Evolutionary conservation across 495 filamentous ascomycete genomes (phyloP).

Genomic region (Trichoderma reesei): DNA sequence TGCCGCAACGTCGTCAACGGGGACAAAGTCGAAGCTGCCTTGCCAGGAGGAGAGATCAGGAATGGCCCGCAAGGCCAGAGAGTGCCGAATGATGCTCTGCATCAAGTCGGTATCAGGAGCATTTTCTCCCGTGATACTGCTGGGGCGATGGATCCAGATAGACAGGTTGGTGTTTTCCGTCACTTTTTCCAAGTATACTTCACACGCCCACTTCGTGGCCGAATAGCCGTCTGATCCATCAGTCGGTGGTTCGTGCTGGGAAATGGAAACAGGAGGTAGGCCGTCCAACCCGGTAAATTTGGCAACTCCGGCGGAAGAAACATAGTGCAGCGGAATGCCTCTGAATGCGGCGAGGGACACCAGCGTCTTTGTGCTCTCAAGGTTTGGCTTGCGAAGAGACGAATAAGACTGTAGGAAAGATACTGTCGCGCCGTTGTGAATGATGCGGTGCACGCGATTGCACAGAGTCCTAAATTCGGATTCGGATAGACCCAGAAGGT

Average conservation of each 20-base stretch:
- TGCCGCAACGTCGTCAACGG: too few relatives aligned
- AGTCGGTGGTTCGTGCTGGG: constrained; percentile 14
- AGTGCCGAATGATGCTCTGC: too few relatives aligned
- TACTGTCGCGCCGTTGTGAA: constrained; percentile 45
- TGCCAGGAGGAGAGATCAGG: too few relatives aligned
- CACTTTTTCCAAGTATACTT: constrained; percentile 17
- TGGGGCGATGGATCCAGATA: background rate
- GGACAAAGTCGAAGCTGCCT: too few relatives aligned
- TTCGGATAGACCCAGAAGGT: constrained; percentile 30
- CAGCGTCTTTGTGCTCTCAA: constrained; percentile 36
- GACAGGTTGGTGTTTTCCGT: background rate
- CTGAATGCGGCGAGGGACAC: constrained; percentile 22
- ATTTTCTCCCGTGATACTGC: background rate
- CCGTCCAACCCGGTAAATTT: constrained; percentile 8
- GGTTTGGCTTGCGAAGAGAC: constrained; percentile 31
- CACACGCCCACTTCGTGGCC: constrained; percentile 46
- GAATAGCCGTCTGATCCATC: constrained; percentile 35
- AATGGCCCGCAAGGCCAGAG: too few relatives aligned
- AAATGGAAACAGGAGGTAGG: background rate
- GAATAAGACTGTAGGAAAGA: constrained; percentile 41
- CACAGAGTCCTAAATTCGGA: constrained; percentile 21
- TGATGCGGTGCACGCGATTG: constrained; percentile 27
- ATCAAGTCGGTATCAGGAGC: background rate
- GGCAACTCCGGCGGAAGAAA: constrained; percentile 33
- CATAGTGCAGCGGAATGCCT: constrained; percentile 39